These are phyloP conservation scores for Botryotinia narcissicola DNA, from an alignment of 2,329 filamentous ascomycete genomes.

Conservation along the genomic window DNA sequence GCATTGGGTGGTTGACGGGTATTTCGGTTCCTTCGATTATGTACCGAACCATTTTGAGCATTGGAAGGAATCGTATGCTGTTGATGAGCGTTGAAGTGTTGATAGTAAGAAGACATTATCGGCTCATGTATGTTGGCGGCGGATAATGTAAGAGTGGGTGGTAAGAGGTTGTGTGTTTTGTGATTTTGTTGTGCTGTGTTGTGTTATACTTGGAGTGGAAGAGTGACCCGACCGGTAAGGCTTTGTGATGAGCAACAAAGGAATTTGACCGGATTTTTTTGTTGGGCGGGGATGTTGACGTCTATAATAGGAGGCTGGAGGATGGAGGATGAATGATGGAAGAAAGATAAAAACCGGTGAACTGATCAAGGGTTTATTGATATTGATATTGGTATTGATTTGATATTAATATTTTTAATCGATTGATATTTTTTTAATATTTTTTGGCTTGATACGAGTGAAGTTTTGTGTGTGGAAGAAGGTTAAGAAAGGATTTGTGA, in stretches of 20 bases:
- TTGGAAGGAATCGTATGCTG: slow-evolving; percentile 52
- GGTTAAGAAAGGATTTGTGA: neutral
- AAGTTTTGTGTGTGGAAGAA: neutral
- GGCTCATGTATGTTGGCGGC: slow-evolving; percentile 30
- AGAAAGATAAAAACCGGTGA: neutral
- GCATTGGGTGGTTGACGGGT: slow-evolving; percentile 78
- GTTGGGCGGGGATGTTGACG: neutral
- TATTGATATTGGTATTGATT: neutral
- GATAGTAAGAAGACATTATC: slow-evolving; percentile 62
- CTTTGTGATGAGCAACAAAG: slow-evolving; percentile 17
- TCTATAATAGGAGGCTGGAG: neutral
- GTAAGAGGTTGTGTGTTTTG: neutral
- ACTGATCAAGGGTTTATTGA: neutral
- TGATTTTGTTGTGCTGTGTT: neutral
- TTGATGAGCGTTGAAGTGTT: slow-evolving; percentile 59
- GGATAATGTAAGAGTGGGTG: slow-evolving; percentile 1
- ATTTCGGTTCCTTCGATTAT: slow-evolving; percentile 80
- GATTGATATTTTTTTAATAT: neutral
- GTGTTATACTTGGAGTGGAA: neutral
- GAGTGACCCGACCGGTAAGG: slow-evolving; percentile 14
- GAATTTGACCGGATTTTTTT: slow-evolving; percentile 10
- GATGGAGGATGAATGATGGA: neutral
- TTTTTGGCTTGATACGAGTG: neutral
- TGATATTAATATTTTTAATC: neutral
- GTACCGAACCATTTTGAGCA: slow-evolving; percentile 51